Percentiles rank a stretch among this genome's conserved stretches.
Evolutionary conservation across 192 early-diverging fungal genomes (phyloP).

Genomic region (Lunasporangiospora selenospora): DNA sequence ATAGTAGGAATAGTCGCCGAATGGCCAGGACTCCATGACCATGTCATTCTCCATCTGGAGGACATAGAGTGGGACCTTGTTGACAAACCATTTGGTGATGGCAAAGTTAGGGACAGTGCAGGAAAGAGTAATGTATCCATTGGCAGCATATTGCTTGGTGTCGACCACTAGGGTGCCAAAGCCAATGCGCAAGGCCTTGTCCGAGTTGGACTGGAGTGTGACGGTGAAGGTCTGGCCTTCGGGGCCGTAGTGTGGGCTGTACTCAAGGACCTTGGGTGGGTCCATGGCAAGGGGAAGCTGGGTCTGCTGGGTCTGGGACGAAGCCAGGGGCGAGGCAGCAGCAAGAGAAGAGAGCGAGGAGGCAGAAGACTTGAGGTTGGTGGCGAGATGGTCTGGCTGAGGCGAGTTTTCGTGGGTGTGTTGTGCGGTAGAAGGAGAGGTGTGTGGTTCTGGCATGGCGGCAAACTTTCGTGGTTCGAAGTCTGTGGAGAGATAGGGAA

Average conservation of each 20-base stretch:
- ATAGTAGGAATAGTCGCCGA: slow-evolving; percentile 53
- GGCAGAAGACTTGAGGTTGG: too few species aligned
- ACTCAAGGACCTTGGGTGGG: slow-evolving; percentile 50
- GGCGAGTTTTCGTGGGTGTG: too few species aligned
- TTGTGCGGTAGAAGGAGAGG: too few species aligned
- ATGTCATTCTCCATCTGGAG: slow-evolving; percentile 51
- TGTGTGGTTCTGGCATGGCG: too few species aligned
- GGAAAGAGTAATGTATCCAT: slow-evolving; percentile 51
- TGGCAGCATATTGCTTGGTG: slow-evolving; percentile 53
- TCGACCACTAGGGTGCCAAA: slow-evolving; percentile 60
- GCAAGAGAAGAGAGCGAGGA: too few species aligned
- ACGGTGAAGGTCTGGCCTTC: slow-evolving; percentile 42
- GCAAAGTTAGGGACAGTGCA: slow-evolving; percentile 51
- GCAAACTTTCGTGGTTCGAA: slow-evolving; percentile 46
- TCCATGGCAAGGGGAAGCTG: slow-evolving; percentile 18
- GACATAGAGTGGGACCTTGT: slow-evolving; percentile 53
- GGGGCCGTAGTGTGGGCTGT: slow-evolving; percentile 48
- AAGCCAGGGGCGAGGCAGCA: too few species aligned
- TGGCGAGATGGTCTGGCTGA: too few species aligned
- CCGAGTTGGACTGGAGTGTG: slow-evolving; percentile 38
- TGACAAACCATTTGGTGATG: slow-evolving; percentile 44
- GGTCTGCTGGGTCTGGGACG: too few species aligned
- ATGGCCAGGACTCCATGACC: slow-evolving; percentile 49
- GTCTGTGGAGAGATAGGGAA: slow-evolving; percentile 18
- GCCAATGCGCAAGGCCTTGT: slow-evolving; percentile 48